Evolutionary conservation across 257 asterid species (phyloP).

Genomic region (Penstemon barbatus): DNA sequence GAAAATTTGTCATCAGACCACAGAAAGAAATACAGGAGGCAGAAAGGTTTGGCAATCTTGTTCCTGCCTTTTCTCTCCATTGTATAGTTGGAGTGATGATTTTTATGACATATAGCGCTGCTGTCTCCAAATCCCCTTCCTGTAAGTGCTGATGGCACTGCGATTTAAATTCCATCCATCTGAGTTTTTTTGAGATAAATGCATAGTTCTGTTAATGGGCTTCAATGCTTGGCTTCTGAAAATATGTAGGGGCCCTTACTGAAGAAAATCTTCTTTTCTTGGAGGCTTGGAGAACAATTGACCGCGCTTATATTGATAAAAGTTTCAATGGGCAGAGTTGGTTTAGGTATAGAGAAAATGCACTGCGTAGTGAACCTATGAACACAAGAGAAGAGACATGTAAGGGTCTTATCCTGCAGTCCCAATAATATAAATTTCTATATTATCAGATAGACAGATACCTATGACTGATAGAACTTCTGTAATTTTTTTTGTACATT

Average conservation of each 20-base stretch:
- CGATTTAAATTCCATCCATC: conserved; percentile 8
- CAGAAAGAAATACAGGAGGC: conserved; percentile 32
- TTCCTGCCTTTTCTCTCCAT: conserved; percentile 41
- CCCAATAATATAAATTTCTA: conserved; percentile 5
- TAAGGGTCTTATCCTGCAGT: conserved; percentile 37
- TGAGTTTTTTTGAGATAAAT: background rate
- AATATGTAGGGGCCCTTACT: conserved; percentile 69
- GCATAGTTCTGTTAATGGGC: background rate
- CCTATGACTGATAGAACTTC: conserved; percentile 5
- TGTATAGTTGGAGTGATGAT: conserved; percentile 66
- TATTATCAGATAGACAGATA: background rate
- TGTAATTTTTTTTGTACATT: background rate
- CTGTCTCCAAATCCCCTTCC: conserved; percentile 58
- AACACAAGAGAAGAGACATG: conserved; percentile 93
- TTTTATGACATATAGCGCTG: conserved; percentile 59
- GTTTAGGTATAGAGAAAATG: conserved; percentile 94
- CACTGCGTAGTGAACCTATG: conserved; percentile 91
- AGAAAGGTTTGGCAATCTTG: conserved; percentile 30
- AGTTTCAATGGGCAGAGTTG: conserved; percentile 97
- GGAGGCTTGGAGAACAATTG: conserved; percentile 98
- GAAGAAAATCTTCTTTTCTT: conserved; percentile 92
- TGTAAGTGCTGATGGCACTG: conserved; percentile 46
- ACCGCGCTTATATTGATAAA: conserved; percentile 95
- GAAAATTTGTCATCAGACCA: conserved; percentile 35
- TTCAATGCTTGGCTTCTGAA: conserved; percentile 19